phyloP scores from a whole-genome alignment of 768 basidiomycete species.

The Russula virescens region DNA sequence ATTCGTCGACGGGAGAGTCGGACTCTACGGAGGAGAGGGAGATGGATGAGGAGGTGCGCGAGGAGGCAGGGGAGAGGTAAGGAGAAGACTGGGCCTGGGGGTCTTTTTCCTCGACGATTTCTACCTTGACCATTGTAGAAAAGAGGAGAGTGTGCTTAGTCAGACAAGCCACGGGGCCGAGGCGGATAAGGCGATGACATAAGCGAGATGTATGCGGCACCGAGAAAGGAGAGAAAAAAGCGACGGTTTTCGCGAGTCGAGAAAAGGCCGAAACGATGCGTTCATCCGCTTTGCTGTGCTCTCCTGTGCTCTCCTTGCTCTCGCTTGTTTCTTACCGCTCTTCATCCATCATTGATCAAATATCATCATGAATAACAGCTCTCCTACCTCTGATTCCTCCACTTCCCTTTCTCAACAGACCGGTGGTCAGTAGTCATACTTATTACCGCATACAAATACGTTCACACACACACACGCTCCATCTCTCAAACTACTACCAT shows the following conservation, averaged over 20 bases:
- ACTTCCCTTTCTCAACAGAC: slow-evolving; percentile 17
- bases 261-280: no score
- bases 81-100: slow-evolving; percentile 49
- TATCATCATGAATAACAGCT: not conserved
- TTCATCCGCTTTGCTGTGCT: not conserved
- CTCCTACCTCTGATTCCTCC: not conserved
- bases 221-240: not conserved
- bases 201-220: no score
- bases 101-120: slow-evolving; percentile 83
- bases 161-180: no score
- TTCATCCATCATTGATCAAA: no score
- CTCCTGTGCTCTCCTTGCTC: not conserved
- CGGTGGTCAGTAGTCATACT: not conserved
- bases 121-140: slow-evolving; percentile 80
- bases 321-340: no score
- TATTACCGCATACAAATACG: not conserved
- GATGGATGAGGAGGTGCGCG: slow-evolving; percentile 60
- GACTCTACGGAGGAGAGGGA: slow-evolving; percentile 81
- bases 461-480: slow-evolving; percentile 9
- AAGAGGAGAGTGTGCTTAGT: no score
- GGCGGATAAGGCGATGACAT: no score
- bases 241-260: no score
- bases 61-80: slow-evolving; percentile 70
- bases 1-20: slow-evolving; percentile 67
- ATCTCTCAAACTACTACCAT: slow-evolving; percentile 11